Evolutionary conservation across 2,329 filamentous ascomycete genomes (phyloP), one percentile per base, ranked within the genome.

Genomic region (Diaporthe amygdali): DNA sequence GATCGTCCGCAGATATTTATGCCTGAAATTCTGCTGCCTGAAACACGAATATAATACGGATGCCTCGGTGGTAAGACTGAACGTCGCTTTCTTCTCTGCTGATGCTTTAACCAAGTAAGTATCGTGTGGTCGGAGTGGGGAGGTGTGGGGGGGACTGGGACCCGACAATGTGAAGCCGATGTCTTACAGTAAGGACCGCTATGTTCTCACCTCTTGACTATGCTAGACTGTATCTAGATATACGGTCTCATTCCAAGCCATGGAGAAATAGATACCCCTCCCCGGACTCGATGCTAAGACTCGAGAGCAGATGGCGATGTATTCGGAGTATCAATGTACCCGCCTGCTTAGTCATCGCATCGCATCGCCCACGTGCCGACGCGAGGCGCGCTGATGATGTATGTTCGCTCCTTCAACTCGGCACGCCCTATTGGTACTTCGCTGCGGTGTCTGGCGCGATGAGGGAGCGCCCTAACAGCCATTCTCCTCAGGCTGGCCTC

Each of bases 281-380:
- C 17, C n/a, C 34, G 27, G 6, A 32, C 20, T 63, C 9, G 25
- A 5, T 20, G 37, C 14, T 30, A 39, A 47, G 41, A 20, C 17
- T 27, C 10, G 27, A 32, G 27, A 8, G 27, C 5, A 32, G 12
- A 17, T 46, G 20, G 20, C 39, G 20, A 3, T 6, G 20, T 1
- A 10, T 8, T 47, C 27, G 14, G 25, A 12, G 59, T 63, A 64
- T 30, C 59, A 6, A 37, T 5, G 59, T 49, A 49, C 59, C 34
- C n/a, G 17, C 3, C 12, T 66, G 63, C 49, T 68, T 68, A 59
- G 66, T 68, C 52, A 68, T 55, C 66, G 25, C n/a, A 2, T 5
- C 12, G 59, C n/a, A n/a, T n/a, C 49, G 55, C 55, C 59, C 66
- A 68, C 66, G 66, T 68, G 66, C 66, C 6, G 25, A 41, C 52